Evolutionary conservation across 768 basidiomycete genomes (phyloP).

Genomic region (Leccinum rimulosum): DNA sequence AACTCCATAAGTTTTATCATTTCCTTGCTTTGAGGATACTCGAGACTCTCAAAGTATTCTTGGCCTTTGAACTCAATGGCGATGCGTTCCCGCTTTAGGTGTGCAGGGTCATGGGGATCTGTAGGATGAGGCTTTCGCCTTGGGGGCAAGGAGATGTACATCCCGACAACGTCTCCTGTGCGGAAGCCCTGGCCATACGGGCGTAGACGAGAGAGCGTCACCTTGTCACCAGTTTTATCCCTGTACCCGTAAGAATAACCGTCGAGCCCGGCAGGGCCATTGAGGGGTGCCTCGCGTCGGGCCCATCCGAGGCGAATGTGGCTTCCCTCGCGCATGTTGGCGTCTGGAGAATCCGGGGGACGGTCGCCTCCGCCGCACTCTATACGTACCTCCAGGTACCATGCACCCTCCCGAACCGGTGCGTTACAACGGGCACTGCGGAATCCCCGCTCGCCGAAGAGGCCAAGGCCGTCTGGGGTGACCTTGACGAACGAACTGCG

Average conservation of each 20-base stretch:
- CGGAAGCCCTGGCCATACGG: conserved; percentile 73
- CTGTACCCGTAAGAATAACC: conserved; percentile 91
- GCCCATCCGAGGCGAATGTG: conserved; percentile 93
- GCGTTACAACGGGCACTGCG: conserved; percentile 88
- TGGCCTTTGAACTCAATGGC: conserved; percentile 96
- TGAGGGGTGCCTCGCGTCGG: conserved; percentile 88
- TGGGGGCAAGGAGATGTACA: conserved; percentile 87
- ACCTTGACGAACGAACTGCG: conserved; percentile 78
- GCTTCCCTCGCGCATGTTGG: conserved; percentile 58
- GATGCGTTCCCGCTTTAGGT: conserved; percentile 84
- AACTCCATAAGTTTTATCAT: conserved; percentile 88
- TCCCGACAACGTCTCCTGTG: conserved; percentile 87
- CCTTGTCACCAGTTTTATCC: conserved; percentile 91
- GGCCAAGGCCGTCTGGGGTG: conserved; percentile 70
- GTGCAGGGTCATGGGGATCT: conserved; percentile 78
- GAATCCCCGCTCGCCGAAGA: conserved; percentile 86
- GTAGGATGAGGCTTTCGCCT: conserved; percentile 53
- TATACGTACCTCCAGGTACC: conserved; percentile 92
- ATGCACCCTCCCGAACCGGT: conserved; percentile 83
- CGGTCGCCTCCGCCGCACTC: conserved; percentile 69
- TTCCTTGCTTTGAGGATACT: conserved; percentile 87
- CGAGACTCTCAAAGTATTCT: conserved; percentile 91
- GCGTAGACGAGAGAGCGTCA: conserved; percentile 76
- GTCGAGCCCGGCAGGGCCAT: conserved; percentile 90
- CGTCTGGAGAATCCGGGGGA: conserved; percentile 38